Evolutionary conservation across 257 asterid genomes (phyloP).

Genomic region (Misopates orontium): DNA sequence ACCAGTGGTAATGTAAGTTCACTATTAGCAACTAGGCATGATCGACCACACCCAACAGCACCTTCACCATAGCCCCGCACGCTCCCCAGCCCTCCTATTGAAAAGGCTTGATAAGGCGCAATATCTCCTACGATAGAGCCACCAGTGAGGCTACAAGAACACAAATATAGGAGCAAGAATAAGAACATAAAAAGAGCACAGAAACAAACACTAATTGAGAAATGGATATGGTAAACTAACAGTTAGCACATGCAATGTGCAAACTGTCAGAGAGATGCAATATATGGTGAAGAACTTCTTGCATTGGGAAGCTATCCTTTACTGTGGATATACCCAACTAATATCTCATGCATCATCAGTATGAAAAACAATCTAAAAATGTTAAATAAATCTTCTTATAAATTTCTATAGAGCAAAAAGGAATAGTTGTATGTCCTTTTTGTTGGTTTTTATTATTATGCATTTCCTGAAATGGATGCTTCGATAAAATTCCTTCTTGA

Average conservation of each 20-base stretch:
- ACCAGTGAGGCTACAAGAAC: conserved; percentile 72
- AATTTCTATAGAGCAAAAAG: neutral
- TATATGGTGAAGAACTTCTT: conserved; percentile 11
- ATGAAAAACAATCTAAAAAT: conserved; percentile 12
- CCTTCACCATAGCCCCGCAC: conserved; percentile 98
- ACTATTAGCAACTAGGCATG: conserved; percentile 79
- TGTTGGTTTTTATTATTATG: neutral
- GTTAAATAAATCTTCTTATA: neutral
- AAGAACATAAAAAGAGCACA: conserved; percentile 10
- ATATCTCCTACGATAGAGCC: conserved; percentile 95
- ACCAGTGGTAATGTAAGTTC: conserved; percentile 90
- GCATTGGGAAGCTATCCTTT: conserved; percentile 1
- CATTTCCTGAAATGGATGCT: neutral
- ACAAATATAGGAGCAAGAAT: conserved; percentile 9
- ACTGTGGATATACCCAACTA: conserved; percentile 1
- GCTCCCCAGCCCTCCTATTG: conserved; percentile 90
- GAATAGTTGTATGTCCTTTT: neutral
- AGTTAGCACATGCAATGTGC: too few species aligned
- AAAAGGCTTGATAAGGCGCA: conserved; percentile 98
- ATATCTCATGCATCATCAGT: neutral
- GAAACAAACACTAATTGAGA: neutral
- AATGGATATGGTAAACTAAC: neutral
- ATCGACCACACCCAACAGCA: conserved; percentile 90
- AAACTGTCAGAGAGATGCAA: neutral
- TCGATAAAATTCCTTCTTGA: neutral